phyloP scores from a whole-genome alignment of 1,139 yeast species.

The Kodamaea fungicola region DNA sequence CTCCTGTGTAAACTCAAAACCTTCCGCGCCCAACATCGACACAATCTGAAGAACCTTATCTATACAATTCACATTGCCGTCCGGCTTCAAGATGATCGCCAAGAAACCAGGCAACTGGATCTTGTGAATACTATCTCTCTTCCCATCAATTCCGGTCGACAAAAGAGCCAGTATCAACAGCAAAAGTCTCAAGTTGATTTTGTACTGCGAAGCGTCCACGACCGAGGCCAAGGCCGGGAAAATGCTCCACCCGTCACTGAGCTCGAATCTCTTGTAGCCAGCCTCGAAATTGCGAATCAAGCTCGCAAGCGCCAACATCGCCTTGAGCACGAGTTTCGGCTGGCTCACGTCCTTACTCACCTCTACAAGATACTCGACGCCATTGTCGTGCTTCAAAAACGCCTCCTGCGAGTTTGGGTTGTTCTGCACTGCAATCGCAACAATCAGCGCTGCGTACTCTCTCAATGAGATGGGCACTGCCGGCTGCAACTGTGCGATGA shows the following conservation, averaged over 20 bases:
- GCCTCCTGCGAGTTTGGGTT: conserved; percentile 72
- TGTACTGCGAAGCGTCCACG: conserved; percentile 16
- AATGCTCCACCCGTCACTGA: conserved; percentile 61
- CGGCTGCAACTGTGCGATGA: conserved; percentile 50
- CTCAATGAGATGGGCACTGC: conserved; percentile 40
- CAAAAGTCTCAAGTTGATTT: conserved; percentile 50
- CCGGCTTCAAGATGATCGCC: conserved; percentile 32
- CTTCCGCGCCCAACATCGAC: conserved; percentile 43
- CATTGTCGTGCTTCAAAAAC: conserved; percentile 49
- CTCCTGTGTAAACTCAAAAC: conserved; percentile 41
- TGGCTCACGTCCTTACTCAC: conserved; percentile 24
- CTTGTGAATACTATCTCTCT: conserved; percentile 37
- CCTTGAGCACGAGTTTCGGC: conserved; percentile 39
- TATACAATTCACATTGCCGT: conserved; percentile 48
- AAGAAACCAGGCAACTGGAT: conserved; percentile 38
- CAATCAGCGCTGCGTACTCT: conserved; percentile 62
- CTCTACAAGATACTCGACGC: conserved; percentile 43
- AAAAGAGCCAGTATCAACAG: conserved; percentile 57
- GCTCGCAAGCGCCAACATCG: conserved; percentile 74
- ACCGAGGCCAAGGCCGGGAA: conserved; percentile 18
- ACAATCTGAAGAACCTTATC: conserved; percentile 62
- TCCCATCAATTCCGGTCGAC: conserved; percentile 46
- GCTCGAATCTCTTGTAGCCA: conserved; percentile 54
- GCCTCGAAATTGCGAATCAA: conserved; percentile 66
- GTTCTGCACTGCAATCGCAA: conserved; percentile 92